phyloP scores from a whole-genome alignment of 2,329 filamentous ascomycete species.

The Fusarium nurragi region DNA sequence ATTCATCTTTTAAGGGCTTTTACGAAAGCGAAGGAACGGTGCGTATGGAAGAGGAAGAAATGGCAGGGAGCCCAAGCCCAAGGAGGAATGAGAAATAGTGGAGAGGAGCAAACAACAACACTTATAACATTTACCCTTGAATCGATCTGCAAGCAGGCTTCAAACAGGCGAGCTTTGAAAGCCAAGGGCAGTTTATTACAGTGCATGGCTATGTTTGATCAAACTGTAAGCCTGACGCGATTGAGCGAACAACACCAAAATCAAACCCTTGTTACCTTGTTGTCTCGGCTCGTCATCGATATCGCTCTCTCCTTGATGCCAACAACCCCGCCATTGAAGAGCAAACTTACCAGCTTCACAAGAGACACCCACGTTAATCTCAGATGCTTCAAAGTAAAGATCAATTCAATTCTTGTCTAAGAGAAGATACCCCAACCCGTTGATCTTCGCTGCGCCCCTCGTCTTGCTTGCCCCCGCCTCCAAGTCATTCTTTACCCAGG shows the following conservation, averaged over 20 bases:
- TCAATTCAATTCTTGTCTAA: neutral
- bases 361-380: neutral
- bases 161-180: too few relatives aligned
- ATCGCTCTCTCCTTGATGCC: neutral
- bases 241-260: too few relatives aligned
- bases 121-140: too few relatives aligned
- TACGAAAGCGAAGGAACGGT: neutral
- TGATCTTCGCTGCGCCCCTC: neutral
- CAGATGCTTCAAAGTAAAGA: neutral
- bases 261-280: neutral
- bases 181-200: too few relatives aligned
- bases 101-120: neutral
- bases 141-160: too few relatives aligned
- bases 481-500: neutral
- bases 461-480: neutral
- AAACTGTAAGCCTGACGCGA: too few relatives aligned
- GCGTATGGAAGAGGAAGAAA: neutral
- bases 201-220: too few relatives aligned
- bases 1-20: neutral
- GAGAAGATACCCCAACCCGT: neutral
- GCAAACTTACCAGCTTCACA: neutral
- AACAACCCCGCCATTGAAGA: neutral
- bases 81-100: neutral
- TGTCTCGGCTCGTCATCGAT: conserved; percentile 11
- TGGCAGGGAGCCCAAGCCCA: neutral